Evolutionary conservation across 148 eudicot genomes (phyloP), one percentile per base, ranked within the genome.

Genomic region (Selenicereus undatus): DNA sequence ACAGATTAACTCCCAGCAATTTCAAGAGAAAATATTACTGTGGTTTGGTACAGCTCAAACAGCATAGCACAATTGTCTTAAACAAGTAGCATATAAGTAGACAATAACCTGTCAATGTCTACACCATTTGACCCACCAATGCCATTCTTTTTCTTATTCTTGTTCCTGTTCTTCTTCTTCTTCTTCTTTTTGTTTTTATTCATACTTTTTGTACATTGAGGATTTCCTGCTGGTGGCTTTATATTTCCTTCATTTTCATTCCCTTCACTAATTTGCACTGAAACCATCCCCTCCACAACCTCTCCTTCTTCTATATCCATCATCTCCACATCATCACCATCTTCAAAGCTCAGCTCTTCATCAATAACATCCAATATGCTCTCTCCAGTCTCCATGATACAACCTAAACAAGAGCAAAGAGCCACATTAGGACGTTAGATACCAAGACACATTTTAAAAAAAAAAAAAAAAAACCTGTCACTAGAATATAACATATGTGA

Each of bases 231-330:
- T 62, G 48, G 17, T 65, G 87, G 76, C 22, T 84, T 85, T 66
- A 69, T 80, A 80, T 82, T 83, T 73, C 24, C 87, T 30, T 82
- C 84, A 66, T 71, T 65, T 68, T 51, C 68, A 75, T 76, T 74
- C 73, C 80, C 81, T 60, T 76, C 82, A 51, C 76, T 73, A 24
- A 39, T 85, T 42, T 84, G 79, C 62, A 83, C 78, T 51, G 65
- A 75, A 66, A 72, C 81, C 78, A 76, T 79, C 51, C 80, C 66
- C 14, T 87, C 94, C 54, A 87, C 83, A 72, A 94, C 76, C 87
- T 91, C 98, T 43, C 94, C 97, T 79, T 94, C 97, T 84, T 95
- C 97, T 3, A 91, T 80, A 82, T 93, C 98, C 86, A 90, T 79
- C 98, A 93, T 93, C 74, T 90, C 92, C 65, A 86, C 90, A 88